Evolutionary conservation across 345 rosid genomes (phyloP).

Genomic region (Arabidopsis suecica): DNA sequence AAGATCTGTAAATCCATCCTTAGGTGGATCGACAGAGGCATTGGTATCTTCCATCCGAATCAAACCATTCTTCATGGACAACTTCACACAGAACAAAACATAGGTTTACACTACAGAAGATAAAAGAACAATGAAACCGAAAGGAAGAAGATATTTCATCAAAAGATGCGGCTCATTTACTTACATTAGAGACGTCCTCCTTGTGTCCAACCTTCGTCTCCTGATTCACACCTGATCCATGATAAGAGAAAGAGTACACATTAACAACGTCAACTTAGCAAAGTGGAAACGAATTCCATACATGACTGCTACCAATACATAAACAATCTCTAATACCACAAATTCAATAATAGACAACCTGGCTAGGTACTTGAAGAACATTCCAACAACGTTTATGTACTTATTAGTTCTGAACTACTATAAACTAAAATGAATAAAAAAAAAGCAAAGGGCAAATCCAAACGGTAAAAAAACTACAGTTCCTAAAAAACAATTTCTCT

Average conservation of each 20-base stretch:
- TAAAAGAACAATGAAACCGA: background rate
- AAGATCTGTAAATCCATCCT: slow-evolving; percentile 45
- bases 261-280: slow-evolving; percentile 11
- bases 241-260: slow-evolving; percentile 24
- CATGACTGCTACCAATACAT: slow-evolving; percentile 6
- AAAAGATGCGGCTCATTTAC: slow-evolving; percentile 17
- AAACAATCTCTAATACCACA: background rate
- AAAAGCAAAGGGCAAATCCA: background rate
- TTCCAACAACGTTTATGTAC: slow-evolving; percentile 11
- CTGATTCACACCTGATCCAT: slow-evolving; percentile 39
- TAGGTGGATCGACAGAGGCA: slow-evolving; percentile 43
- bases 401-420: background rate
- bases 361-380: slow-evolving; percentile 5
- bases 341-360: slow-evolving; percentile 4
- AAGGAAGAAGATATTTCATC: background rate
- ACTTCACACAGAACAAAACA: slow-evolving; percentile 36
- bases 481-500: background rate
- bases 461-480: background rate
- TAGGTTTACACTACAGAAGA: background rate
- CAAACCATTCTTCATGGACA: slow-evolving; percentile 44
- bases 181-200: slow-evolving; percentile 31
- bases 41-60: slow-evolving; percentile 42
- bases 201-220: slow-evolving; percentile 34
- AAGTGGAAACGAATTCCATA: background rate
- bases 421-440: background rate